Evolutionary conservation across 257 asterid genomes (phyloP), one percentile per base, ranked within the genome.

Genomic region (Vinca minor): DNA sequence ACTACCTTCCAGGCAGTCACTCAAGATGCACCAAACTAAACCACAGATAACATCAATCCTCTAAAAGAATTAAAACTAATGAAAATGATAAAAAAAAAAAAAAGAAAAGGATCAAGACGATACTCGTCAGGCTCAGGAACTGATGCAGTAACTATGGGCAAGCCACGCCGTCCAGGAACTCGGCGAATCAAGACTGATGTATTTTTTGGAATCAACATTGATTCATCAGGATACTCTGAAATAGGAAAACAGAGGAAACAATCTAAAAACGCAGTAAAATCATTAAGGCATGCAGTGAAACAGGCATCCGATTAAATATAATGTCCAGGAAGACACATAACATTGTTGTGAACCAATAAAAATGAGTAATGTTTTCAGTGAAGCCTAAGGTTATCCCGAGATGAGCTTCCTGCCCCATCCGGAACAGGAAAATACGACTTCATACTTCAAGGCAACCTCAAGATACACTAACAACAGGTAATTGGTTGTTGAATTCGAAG

Each of bases 201-300:
- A 77, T 90, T 85, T 87, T 81, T 90, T 70, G 97, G 96, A 75
- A 93, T 87, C 87, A 81, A 77, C 81, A 77, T 80, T 74, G 78
- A 88, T 75, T 90, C 97, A 73, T 93, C 96, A 71, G 71, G 83
- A 73, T 87, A 93, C 77, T 93, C 99, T 93, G 97, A 87, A 87
- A 82, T 74, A 66, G 54, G 73, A 77, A 78, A 86, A 77, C 70
- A 75, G 23, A 38, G 63, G 20, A 60, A 32, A 44, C 45, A 9
- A 42, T 62, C 59, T 70, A 62, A 54, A 59, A 66, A 71, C 29
- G 66, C 67, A 34, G 46, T 21, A 57, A 39, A 49, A 64, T 62
- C 36, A 13, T n/a, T 20, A 47, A 12, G 21, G 20, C 10, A 71
- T 47, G 62, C 23, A 64, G 54, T 36, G n/a, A 64, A 57, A 41